A percentile compares a stretch with the other conserved stretches of the same genome.
Evolutionary conservation across 2,329 filamentous ascomycete genomes (phyloP).

Genomic region (Elsinoe necatrix): DNA sequence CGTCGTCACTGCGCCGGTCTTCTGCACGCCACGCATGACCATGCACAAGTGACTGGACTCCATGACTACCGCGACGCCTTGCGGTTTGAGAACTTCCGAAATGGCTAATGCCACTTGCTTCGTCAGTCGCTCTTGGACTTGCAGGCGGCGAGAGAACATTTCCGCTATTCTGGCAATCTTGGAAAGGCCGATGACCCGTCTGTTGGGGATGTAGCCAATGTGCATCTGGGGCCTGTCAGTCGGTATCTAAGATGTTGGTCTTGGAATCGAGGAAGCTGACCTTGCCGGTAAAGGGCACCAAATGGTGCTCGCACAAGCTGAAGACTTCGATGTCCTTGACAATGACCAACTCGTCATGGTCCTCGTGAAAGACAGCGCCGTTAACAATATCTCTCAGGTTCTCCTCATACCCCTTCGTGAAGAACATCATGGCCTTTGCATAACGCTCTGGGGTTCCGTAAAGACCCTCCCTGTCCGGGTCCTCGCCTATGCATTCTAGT

Average conservation of each 20-base stretch:
- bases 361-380: conserved; percentile 87
- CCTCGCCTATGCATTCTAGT: conserved; percentile 57
- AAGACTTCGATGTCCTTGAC: conserved; percentile 96
- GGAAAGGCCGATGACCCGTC: conserved; percentile 87
- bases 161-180: conserved; percentile 94
- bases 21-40: conserved; percentile 98
- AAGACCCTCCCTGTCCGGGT: conserved; percentile 55
- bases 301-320: conserved; percentile 90
- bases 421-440: conserved; percentile 89
- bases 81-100: conserved; percentile 84
- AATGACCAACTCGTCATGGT: conserved; percentile 94
- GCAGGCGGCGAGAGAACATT: conserved; percentile 87
- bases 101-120: conserved; percentile 93
- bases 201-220: conserved; percentile 91
- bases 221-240: conserved; percentile 62
- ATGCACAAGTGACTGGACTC: conserved; percentile 95
- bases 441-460: conserved; percentile 72
- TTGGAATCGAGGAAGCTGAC: conserved; percentile 44
- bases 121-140: conserved; percentile 93
- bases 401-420: conserved; percentile 95
- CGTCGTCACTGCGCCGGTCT: conserved; percentile 76
- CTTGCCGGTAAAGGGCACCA: conserved; percentile 94
- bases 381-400: conserved; percentile 90
- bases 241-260: not conserved
- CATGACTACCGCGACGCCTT: conserved; percentile 95